Conservation (phyloP, 441 rosid genomes). For the Dalechampia spathulata region DNA sequence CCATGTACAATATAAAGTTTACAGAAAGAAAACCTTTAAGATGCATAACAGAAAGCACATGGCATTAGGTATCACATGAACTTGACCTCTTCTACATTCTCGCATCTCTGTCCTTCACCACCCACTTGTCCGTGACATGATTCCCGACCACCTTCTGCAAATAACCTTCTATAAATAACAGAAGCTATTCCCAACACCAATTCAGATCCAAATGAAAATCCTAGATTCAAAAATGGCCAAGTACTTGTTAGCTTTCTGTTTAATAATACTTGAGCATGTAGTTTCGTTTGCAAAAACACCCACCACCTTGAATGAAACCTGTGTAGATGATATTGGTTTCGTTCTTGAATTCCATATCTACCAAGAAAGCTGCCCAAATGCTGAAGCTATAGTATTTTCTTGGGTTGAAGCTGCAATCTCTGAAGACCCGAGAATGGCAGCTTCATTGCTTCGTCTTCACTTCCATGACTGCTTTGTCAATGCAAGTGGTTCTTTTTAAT, state of each 20-base stretch:
- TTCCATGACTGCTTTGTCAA: slow-evolving; percentile 90
- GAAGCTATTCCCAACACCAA: not conserved
- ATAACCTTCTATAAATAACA: slow-evolving; percentile 9
- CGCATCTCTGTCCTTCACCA: slow-evolving; percentile 20
- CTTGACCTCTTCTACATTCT: slow-evolving; percentile 27
- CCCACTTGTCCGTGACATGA: slow-evolving; percentile 1
- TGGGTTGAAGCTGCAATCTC: slow-evolving; percentile 50
- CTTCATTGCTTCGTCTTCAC: slow-evolving; percentile 77
- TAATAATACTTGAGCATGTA: slow-evolving; percentile 15
- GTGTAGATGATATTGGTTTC: slow-evolving; percentile 42
- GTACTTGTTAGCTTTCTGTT: slow-evolving; percentile 12
- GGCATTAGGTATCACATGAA: slow-evolving; percentile 23
- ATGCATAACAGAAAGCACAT: slow-evolving; percentile 17
- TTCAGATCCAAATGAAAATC: not conserved
- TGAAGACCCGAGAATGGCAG: slow-evolving; percentile 77
- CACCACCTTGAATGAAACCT: slow-evolving; percentile 29
- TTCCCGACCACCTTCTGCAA: not conserved
- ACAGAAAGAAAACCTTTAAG: not conserved
- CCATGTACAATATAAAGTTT: not conserved
- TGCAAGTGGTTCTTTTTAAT: slow-evolving; percentile 31
- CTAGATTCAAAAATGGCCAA: slow-evolving; percentile 11
- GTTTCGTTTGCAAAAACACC: slow-evolving; percentile 16
- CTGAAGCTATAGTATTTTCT: slow-evolving; percentile 52
- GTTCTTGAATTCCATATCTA: slow-evolving; percentile 39
- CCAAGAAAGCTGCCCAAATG: slow-evolving; percentile 53